Evolutionary conservation across 306 rosid species (phyloP).

Genomic region (Pachyrhizus erosus): DNA sequence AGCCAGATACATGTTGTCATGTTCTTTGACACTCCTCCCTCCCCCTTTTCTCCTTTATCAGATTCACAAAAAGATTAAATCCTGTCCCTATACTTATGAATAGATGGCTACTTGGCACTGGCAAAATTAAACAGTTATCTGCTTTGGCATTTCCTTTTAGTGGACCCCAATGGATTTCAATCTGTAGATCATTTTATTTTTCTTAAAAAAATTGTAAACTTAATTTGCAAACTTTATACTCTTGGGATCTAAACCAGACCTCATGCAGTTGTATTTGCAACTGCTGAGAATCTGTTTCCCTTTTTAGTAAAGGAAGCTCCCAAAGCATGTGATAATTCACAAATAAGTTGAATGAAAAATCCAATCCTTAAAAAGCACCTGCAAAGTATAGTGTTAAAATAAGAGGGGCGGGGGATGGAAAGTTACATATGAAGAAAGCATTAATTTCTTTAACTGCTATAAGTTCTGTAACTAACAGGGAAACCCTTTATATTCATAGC

Average conservation of each 20-base stretch:
- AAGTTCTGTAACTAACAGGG: neutral
- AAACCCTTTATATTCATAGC: neutral
- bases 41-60: neutral
- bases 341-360: neutral
- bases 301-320: neutral
- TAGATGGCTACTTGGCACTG: neutral
- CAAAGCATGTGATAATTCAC: neutral
- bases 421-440: neutral
- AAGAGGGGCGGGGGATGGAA: neutral
- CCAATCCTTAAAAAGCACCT: neutral
- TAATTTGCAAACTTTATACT: neutral
- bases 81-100: neutral
- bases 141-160: conserved; percentile 2
- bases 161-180: neutral
- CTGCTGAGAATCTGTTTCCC: neutral
- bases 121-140: conserved; percentile 12
- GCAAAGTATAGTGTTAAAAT: neutral
- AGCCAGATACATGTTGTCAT: conserved; percentile 22
- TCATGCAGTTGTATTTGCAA: neutral
- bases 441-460: neutral
- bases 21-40: neutral
- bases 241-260: neutral
- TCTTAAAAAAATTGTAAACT: neutral
- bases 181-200: neutral
- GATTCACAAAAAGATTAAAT: conserved; percentile 29